These are phyloP conservation scores for Haplosporangium gracile DNA, from an alignment of 192 early-diverging fungal genomes.

Conservation along the genomic window DNA sequence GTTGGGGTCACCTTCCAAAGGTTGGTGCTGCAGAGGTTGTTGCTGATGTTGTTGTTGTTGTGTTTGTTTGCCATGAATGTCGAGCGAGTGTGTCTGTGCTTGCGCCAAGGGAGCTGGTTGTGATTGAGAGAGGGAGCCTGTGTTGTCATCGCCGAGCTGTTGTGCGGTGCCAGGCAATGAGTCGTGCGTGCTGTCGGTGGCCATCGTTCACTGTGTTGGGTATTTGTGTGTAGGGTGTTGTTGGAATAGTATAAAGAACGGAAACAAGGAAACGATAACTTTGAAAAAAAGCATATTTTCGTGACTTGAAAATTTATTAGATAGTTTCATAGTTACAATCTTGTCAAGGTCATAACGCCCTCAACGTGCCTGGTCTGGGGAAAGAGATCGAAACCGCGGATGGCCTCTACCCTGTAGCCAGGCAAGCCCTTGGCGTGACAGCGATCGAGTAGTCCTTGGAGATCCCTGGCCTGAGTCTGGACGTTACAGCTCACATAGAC, in stretches of 20 bases:
- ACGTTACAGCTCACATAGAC: slow-evolving; percentile 81
- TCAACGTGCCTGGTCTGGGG: slow-evolving; percentile 80
- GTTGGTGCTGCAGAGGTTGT: slow-evolving; percentile 4
- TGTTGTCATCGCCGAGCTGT: neutral
- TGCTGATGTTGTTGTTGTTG: slow-evolving; percentile 13
- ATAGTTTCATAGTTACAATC: slow-evolving; percentile 28
- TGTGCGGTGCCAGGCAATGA: neutral
- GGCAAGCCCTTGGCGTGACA: slow-evolving; percentile 58
- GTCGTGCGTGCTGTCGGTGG: slow-evolving; percentile 20
- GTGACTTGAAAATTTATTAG: neutral
- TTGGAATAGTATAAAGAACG: slow-evolving; percentile 2
- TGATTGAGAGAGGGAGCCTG: slow-evolving; percentile 1
- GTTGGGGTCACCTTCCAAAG: slow-evolving; percentile 13
- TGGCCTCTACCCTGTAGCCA: slow-evolving; percentile 68
- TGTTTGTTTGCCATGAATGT: slow-evolving; percentile 38
- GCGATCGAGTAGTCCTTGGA: slow-evolving; percentile 62
- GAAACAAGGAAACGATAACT: neutral
- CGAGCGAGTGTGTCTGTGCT: slow-evolving; percentile 53
- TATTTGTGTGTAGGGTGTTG: neutral
- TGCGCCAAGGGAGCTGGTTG: slow-evolving; percentile 33
- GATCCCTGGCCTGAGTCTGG: slow-evolving; percentile 70
- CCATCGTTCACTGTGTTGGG: slow-evolving; percentile 30
- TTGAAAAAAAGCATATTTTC: neutral
- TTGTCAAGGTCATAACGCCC: slow-evolving; percentile 73
- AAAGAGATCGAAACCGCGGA: slow-evolving; percentile 82